A percentile compares a stretch with the other conserved stretches of the same genome.
Conservation (phyloP, 371 early-diverging fungal species). For the Mortierella sp. region DNA sequence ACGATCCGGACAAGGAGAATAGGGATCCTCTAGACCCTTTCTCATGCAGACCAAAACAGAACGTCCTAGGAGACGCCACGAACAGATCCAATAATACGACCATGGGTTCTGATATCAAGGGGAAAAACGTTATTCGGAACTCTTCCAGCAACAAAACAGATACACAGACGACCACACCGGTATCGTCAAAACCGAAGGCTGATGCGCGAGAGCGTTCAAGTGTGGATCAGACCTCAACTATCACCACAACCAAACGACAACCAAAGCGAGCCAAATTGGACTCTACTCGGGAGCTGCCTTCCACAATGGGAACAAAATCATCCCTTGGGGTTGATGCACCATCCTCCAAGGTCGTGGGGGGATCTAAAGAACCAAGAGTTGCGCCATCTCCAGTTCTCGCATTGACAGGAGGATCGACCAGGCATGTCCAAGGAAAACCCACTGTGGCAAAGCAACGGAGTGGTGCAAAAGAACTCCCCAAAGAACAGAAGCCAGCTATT, state of each 20-base stretch:
- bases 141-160: background rate
- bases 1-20: conserved; percentile 37
- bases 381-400: no score
- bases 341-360: background rate
- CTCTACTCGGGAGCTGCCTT: background rate
- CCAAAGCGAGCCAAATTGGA: background rate
- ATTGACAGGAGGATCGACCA: no score
- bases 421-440: no score
- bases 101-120: conserved; percentile 1
- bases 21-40: conserved; percentile 12
- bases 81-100: conserved; percentile 14
- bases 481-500: no score
- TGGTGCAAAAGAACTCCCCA: no score
- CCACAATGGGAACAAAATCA: no score
- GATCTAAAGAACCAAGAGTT: no score
- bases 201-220: background rate
- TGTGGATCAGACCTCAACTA: background rate
- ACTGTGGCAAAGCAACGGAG: no score
- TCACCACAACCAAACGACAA: background rate
- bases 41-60: background rate
- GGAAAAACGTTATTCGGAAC: conserved; percentile 7
- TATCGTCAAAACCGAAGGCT: background rate
- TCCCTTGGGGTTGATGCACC: no score
- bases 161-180: background rate
- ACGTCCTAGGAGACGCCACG: conserved; percentile 22